These are phyloP conservation scores for Cercospora berteroae DNA, from an alignment of 2,329 filamentous ascomycete species.

Conservation along the genomic window DNA sequence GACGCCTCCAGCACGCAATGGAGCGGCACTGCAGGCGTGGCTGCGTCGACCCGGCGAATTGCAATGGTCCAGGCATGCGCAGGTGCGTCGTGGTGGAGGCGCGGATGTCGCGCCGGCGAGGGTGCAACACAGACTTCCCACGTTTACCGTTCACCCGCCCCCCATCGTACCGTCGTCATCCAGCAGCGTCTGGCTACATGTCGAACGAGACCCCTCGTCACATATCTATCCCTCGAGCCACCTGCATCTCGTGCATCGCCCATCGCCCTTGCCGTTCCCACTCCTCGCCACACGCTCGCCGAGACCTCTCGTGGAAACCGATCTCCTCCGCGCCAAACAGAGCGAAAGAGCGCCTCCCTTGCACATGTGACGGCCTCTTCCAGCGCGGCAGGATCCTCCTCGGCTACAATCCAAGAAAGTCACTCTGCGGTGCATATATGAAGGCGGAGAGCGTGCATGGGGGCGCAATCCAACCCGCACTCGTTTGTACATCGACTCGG, in stretches of 20 bases:
- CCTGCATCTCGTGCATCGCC: background rate
- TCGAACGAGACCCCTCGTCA: background rate
- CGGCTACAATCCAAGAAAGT: background rate
- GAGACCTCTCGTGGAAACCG: background rate
- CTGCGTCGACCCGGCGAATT: background rate
- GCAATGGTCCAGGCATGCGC: background rate
- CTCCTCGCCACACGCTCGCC: background rate
- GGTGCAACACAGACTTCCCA: background rate
- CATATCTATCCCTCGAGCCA: background rate
- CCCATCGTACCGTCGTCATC: background rate
- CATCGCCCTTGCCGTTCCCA: background rate
- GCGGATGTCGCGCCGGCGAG: background rate
- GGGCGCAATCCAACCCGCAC: background rate
- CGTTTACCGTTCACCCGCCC: background rate
- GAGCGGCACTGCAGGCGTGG: background rate
- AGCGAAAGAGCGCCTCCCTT: background rate
- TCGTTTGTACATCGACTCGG: background rate
- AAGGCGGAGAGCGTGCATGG: background rate
- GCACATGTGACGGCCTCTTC: background rate
- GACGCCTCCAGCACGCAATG: background rate
- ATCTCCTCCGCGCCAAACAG: background rate
- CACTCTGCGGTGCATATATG: background rate
- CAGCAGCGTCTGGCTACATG: background rate
- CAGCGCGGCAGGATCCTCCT: background rate
- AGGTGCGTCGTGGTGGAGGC: background rate